Evolutionary conservation across 306 rosid species (phyloP).

Genomic region (Prunus davidiana): DNA sequence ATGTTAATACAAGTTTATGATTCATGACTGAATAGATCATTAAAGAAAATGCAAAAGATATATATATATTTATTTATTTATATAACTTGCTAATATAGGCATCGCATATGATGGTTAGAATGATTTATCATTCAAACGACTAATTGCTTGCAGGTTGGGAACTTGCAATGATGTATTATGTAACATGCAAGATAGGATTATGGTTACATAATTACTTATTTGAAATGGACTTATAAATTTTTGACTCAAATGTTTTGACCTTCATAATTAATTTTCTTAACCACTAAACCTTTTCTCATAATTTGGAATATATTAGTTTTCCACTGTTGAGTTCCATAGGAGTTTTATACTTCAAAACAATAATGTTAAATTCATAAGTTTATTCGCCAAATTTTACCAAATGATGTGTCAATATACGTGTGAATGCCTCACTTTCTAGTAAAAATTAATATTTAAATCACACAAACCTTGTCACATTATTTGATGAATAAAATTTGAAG

Average conservation of each 20-base stretch:
- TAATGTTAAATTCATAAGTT: no score
- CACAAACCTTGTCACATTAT: no score
- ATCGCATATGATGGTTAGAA: background rate
- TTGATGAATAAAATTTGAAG: no score
- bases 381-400: no score
- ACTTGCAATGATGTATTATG: conserved; percentile 21
- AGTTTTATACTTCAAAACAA: no score
- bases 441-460: no score
- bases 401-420: no score
- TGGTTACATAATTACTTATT: background rate
- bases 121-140: background rate
- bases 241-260: background rate
- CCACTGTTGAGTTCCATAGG: no score
- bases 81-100: background rate
- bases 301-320: no score
- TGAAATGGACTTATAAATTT: background rate
- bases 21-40: background rate
- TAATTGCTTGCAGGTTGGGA: background rate
- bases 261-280: background rate
- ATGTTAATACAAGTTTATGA: conserved; percentile 12
- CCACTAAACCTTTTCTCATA: no score
- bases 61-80: background rate
- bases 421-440: no score
- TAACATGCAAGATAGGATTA: conserved; percentile 17
- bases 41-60: background rate